These are phyloP conservation scores for Heterobasidion irregulare DNA, from an alignment of 1,284 basidiomycete species.

Conservation along the genomic window DNA sequence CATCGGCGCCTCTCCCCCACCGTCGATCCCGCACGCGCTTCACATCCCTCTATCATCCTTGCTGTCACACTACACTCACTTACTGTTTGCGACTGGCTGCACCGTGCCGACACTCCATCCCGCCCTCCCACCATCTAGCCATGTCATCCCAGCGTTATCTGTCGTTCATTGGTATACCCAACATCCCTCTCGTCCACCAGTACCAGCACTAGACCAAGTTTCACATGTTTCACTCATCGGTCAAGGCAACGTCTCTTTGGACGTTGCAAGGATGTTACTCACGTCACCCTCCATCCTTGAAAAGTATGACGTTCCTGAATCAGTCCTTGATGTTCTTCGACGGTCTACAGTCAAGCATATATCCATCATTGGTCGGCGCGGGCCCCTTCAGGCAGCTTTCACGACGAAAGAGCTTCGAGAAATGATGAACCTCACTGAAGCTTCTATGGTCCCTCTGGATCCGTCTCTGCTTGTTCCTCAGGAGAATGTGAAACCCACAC, in stretches of 20 bases:
- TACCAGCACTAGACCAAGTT: constrained; percentile 54
- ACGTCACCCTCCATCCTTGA: constrained; percentile 53
- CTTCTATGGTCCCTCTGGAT: constrained; percentile 58
- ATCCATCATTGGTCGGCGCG: constrained; percentile 80
- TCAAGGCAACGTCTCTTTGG: constrained; percentile 94
- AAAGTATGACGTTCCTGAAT: constrained; percentile 75
- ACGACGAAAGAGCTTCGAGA: constrained; percentile 94
- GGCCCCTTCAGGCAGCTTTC: constrained; percentile 86
- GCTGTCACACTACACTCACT: constrained; percentile 67
- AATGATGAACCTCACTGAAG: constrained; percentile 72
- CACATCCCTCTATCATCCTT: constrained; percentile 51
- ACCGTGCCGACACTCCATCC: constrained; percentile 52
- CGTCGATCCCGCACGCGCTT: constrained; percentile 37
- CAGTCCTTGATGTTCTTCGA: constrained; percentile 66
- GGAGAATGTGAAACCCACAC: constrained; percentile 31
- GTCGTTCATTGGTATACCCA: constrained; percentile 98
- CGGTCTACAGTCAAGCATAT: constrained; percentile 68
- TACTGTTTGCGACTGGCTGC: constrained; percentile 79
- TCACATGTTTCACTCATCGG: constrained; percentile 83
- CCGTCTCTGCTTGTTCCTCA: constrained; percentile 32
- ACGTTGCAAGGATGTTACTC: constrained; percentile 88
- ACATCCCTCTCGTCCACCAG: constrained; percentile 61
- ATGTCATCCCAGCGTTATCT: constrained; percentile 74
- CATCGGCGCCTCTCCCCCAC: constrained; percentile 36
- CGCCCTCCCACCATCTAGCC: constrained; percentile 38